Evolutionary conservation across 2,329 filamentous ascomycete species (phyloP), one percentile per base, ranked within the genome.

Genomic region (Purpureocillium lavendulum): DNA sequence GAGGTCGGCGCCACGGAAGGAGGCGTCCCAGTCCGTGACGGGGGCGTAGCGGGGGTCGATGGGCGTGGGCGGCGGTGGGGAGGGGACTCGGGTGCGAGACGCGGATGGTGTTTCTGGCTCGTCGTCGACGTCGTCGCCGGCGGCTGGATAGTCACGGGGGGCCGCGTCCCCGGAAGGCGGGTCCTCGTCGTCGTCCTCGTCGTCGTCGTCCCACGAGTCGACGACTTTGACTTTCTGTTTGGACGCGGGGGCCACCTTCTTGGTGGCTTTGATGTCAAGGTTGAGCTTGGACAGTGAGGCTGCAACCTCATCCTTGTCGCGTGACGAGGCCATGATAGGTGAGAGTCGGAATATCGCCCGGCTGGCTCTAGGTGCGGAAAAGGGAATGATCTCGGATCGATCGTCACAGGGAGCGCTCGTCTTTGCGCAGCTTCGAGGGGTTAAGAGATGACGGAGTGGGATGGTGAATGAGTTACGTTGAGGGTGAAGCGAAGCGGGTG

Each of bases 61-160:
- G 10, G 83, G 82, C 1, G 80, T 86, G 0, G 82, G 78, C 2
- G 82, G 82, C 21, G 82, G 82, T 15, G 80, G 73, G 8, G 58
- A 61, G 11, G 49, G 47, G 12, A 52, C 45, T 4, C 51, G 59
- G 43, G 55, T 57, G 7, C 43, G 48, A 30, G 21, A 26, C 10
- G 21, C 10, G 6, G 10, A 26, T 6, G 21, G 21, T 10, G 21
- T 26, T 10, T 26, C 21, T 10, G 21, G 21, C 29, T 30, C 29
- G 29, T 30, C 29, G 29, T 14, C 12, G 29, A 12, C 7, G 29
- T 14, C 7, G 26, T 29, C 29, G 29, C 29, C 11, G 29, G 11
- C 29, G 6, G 11, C 12, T 4, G 11, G 7, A 6, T 30, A 12
- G 29, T 7, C 6, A 10, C 6, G 6, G 21, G 21, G 5, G 21